A percentile compares a stretch with the other conserved stretches of the same genome.
Conservation (phyloP, 495 filamentous ascomycete genomes). For the Xylaria palmicola region DNA sequence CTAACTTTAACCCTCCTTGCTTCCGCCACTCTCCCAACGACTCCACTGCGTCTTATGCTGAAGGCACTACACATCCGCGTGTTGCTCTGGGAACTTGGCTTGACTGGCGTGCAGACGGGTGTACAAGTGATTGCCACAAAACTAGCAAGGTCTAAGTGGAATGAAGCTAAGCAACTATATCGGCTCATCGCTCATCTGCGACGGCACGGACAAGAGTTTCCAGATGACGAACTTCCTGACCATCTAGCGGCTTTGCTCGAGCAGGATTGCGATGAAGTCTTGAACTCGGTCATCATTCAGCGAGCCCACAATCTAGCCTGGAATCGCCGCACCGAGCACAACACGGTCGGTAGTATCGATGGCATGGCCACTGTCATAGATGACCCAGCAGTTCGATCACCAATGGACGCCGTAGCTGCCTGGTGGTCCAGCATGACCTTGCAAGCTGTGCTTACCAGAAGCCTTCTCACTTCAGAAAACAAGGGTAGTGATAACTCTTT, state of each 20-base stretch:
- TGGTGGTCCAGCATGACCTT: constrained; percentile 85
- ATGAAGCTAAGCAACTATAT: constrained; percentile 68
- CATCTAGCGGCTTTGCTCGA: constrained; percentile 73
- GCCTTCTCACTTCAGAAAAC: constrained; percentile 48
- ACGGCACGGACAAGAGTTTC: constrained; percentile 39
- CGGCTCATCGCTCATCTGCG: constrained; percentile 52
- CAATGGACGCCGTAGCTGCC: constrained; percentile 84
- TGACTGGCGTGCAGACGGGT: constrained; percentile 59
- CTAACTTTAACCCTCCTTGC: constrained; percentile 85
- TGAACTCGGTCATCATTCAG: constrained; percentile 74
- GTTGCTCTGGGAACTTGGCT: constrained; percentile 75
- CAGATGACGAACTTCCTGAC: constrained; percentile 66
- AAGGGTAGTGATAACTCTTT: constrained; percentile 35
- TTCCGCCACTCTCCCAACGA: constrained; percentile 81
- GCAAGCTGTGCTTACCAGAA: constrained; percentile 64
- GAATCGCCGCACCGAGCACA: constrained; percentile 72
- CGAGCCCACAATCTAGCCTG: constrained; percentile 89
- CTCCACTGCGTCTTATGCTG: constrained; percentile 82
- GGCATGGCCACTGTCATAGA: constrained; percentile 83
- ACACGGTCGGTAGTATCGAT: constrained; percentile 59
- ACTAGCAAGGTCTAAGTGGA: constrained; percentile 76
- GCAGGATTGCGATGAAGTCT: constrained; percentile 74
- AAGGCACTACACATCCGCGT: constrained; percentile 90
- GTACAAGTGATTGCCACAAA: constrained; percentile 64
- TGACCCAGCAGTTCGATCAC: constrained; percentile 80